Evolutionary conservation across 1,284 basidiomycete species (phyloP).

Genomic region (Laetiporus sulphureus): DNA sequence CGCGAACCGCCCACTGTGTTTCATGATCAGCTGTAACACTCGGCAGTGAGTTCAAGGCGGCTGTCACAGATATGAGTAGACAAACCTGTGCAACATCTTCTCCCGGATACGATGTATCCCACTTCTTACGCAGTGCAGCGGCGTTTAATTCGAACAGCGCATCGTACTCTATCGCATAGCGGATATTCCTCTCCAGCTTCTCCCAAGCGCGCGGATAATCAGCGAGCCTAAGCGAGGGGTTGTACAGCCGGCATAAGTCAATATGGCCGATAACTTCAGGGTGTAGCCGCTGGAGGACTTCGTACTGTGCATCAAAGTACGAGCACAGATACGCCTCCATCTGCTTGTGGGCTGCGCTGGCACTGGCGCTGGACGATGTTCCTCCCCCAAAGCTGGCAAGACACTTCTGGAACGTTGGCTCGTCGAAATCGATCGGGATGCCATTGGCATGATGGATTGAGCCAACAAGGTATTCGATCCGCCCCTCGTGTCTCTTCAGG

Average conservation of each 20-base stretch:
- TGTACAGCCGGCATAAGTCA: conserved; percentile 84
- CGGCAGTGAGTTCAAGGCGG: no score
- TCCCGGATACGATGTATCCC: conserved; percentile 82
- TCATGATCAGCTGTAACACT: conserved; percentile 72
- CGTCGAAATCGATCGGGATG: conserved; percentile 93
- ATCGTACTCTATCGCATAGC: conserved; percentile 73
- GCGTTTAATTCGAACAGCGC: conserved; percentile 93
- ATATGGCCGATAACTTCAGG: conserved; percentile 94
- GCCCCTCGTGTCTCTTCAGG: conserved; percentile 34
- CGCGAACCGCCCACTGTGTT: conserved; percentile 66
- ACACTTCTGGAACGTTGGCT: conserved; percentile 57
- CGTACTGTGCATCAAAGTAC: conserved; percentile 83
- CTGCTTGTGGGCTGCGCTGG: conserved; percentile 10
- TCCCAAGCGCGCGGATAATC: conserved; percentile 55
- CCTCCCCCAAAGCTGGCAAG: conserved; percentile 36
- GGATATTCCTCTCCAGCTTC: conserved; percentile 73
- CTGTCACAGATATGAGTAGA: no score
- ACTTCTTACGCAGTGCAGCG: conserved; percentile 89
- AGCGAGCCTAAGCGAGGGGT: conserved; percentile 48
- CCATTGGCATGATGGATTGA: conserved; percentile 88
- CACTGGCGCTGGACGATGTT: neutral
- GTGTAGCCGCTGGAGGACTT: conserved; percentile 59
- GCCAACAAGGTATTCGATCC: conserved; percentile 89
- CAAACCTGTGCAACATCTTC: conserved; percentile 70
- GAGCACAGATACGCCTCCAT: conserved; percentile 48